These are phyloP conservation scores for Vitis labrusca DNA, from an alignment of 164 flowering plant genomes.

Conservation along the genomic window DNA sequence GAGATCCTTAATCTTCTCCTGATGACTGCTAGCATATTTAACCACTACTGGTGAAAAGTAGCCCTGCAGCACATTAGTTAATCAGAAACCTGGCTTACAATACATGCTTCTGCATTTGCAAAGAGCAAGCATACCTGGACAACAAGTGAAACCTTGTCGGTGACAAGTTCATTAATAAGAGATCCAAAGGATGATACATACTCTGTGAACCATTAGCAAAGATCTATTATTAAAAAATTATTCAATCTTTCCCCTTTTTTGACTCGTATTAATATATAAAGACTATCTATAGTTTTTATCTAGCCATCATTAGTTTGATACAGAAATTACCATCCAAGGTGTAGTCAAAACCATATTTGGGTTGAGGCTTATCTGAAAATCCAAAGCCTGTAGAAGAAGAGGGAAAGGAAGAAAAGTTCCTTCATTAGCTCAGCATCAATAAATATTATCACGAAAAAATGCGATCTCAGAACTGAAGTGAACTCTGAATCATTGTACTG, in stretches of 20 bases:
- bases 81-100: conserved; percentile 4
- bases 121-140: conserved; percentile 64
- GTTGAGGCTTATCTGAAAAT: conserved; percentile 97
- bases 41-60: conserved; percentile 85
- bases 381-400: conserved; percentile 75
- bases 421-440: neutral
- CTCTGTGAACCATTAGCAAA: conserved; percentile 44
- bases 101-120: neutral
- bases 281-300: neutral
- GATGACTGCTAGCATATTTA: conserved; percentile 75
- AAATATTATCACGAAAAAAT: neutral
- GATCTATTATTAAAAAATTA: neutral
- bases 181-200: conserved; percentile 78
- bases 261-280: neutral
- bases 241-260: neutral
- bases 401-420: neutral
- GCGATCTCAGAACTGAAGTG: neutral
- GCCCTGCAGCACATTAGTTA: conserved; percentile 54
- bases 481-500: neutral
- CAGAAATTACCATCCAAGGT: conserved; percentile 66
- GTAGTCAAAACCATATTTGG: conserved; percentile 90
- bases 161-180: conserved; percentile 48
- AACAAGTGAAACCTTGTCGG: conserved; percentile 66
- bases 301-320: neutral
- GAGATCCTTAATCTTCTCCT: conserved; percentile 71